Conservation (phyloP, 352 stramenopile species). For the Phytophthora pistaciae region DNA sequence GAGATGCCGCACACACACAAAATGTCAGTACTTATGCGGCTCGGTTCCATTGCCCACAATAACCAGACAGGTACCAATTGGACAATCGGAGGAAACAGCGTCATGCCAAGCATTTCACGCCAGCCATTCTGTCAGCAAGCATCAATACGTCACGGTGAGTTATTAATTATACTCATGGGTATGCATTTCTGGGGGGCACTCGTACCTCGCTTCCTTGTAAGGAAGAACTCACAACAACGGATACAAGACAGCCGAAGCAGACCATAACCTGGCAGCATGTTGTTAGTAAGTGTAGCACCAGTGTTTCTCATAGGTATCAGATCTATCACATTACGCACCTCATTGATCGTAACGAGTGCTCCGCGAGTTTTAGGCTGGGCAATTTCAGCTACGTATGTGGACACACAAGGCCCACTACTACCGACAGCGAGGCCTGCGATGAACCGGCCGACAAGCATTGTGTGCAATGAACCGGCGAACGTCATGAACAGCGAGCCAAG, state of each 20-base stretch:
- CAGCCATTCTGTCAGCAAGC: conserved; percentile 47
- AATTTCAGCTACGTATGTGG: conserved; percentile 76
- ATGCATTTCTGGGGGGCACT: not conserved
- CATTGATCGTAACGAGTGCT: conserved; percentile 67
- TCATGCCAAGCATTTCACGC: conserved; percentile 74
- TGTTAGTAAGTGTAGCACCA: not conserved
- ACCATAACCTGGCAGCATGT: conserved; percentile 64
- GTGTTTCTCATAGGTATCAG: not conserved
- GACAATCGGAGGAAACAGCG: conserved; percentile 65
- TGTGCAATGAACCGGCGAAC: conserved; percentile 53
- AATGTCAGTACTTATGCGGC: not conserved
- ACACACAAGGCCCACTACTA: conserved; percentile 71
- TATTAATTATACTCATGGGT: not conserved
- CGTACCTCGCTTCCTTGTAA: conserved; percentile 47
- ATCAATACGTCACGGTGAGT: not conserved
- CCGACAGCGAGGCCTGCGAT: conserved; percentile 70
- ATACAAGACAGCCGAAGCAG: conserved; percentile 75
- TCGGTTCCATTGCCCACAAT: not conserved
- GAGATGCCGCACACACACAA: not conserved
- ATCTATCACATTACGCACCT: conserved; percentile 35
- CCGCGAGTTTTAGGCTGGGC: conserved; percentile 62
- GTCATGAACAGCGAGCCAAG: conserved; percentile 74
- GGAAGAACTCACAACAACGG: conserved; percentile 56
- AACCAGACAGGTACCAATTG: conserved; percentile 50
- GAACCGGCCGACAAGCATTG: conserved; percentile 72